phyloP scores from a whole-genome alignment of 1,284 basidiomycete species.

The Puccinia novopanici region DNA sequence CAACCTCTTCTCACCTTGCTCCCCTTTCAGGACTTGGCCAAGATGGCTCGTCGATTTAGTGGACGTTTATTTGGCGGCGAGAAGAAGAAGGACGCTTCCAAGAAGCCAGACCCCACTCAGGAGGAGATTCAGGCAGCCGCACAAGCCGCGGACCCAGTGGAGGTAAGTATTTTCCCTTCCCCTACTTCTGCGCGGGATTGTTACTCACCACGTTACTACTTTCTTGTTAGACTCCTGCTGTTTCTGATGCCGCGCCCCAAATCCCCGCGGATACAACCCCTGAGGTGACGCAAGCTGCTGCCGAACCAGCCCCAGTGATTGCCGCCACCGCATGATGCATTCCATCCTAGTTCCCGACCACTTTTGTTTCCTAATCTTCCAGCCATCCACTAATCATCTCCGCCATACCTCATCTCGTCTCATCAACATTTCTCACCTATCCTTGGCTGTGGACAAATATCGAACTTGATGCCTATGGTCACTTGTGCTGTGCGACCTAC shows the following conservation, averaged over 20 bases:
- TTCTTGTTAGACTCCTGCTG: neutral
- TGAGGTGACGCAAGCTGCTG: neutral
- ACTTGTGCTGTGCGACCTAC: no score
- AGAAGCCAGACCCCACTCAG: constrained; percentile 36
- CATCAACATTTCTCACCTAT: no score
- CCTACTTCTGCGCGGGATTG: neutral
- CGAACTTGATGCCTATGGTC: no score
- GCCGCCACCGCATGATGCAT: constrained; percentile 39
- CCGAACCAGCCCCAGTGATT: constrained; percentile 36
- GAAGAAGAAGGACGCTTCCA: constrained; percentile 38
- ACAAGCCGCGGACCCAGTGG: neutral
- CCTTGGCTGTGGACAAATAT: no score
- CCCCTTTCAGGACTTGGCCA: constrained; percentile 30
- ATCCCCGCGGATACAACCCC: constrained; percentile 29
- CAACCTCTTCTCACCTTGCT: neutral
- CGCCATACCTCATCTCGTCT: neutral
- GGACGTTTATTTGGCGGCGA: constrained; percentile 43
- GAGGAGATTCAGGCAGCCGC: constrained; percentile 33
- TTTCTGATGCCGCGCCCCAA: constrained; percentile 16
- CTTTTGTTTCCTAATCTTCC: neutral
- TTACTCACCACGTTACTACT: neutral
- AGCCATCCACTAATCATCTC: neutral
- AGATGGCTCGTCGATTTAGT: constrained; percentile 48
- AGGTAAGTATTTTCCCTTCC: neutral
- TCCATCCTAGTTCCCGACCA: neutral